A percentile compares a stretch with the other conserved stretches of the same genome.
phyloP scores from a whole-genome alignment of 495 filamentous ascomycete genomes.

The Lepraria neglecta region DNA sequence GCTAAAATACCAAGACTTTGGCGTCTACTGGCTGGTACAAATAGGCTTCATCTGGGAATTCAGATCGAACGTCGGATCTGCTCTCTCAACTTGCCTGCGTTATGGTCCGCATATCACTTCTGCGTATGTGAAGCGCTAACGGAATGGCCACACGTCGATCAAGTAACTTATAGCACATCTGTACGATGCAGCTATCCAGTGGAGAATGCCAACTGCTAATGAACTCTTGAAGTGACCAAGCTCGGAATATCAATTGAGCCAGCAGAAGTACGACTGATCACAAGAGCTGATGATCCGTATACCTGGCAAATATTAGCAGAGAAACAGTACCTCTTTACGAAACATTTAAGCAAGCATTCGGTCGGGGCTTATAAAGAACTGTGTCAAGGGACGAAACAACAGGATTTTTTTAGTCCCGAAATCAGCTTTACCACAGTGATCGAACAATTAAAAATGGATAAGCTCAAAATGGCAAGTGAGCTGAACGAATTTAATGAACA shows the following conservation, averaged over 20 bases:
- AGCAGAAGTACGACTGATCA: slow-evolving; percentile 18
- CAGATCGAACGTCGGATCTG: too few relatives aligned
- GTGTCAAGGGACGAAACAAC: slow-evolving; percentile 6
- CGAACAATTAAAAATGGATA: slow-evolving; percentile 10
- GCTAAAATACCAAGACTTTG: too few relatives aligned
- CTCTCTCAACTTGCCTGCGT: too few relatives aligned
- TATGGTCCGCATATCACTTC: too few relatives aligned
- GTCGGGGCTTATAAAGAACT: slow-evolving; percentile 16
- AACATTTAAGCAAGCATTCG: slow-evolving; percentile 19
- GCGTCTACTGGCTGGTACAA: too few relatives aligned
- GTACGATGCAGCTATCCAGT: slow-evolving; percentile 8
- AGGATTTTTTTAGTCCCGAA: slow-evolving; percentile 2
- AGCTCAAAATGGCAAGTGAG: slow-evolving; percentile 12
- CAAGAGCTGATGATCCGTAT: slow-evolving; percentile 13
- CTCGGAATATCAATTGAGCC: slow-evolving; percentile 22
- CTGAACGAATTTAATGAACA: slow-evolving; percentile 16
- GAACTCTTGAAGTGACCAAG: slow-evolving; percentile 11
- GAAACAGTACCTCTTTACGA: slow-evolving; percentile 16
- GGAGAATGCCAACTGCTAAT: slow-evolving; percentile 3
- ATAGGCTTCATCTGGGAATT: too few relatives aligned
- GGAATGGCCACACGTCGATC: not conserved
- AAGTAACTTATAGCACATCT: slow-evolving; percentile 3
- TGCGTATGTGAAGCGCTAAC: not conserved
- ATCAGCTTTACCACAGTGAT: too few relatives aligned
- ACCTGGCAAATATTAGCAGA: slow-evolving; percentile 15